Conservation (phyloP, 805 yeast genomes). For the Candida adriatica region DNA sequence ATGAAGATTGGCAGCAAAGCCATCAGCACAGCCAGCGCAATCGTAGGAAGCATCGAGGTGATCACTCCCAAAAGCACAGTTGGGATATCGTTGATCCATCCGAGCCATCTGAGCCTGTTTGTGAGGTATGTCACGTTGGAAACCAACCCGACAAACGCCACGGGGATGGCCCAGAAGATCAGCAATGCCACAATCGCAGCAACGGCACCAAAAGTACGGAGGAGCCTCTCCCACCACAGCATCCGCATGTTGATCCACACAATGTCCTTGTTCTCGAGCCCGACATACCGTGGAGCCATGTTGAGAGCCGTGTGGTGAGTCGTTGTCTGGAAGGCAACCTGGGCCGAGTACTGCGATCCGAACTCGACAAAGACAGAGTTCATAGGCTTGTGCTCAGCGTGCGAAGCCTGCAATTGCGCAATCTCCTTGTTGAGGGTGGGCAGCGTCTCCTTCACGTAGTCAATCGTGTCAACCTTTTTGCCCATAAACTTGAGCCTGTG, state of each 20-base stretch:
- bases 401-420: conserved; percentile 43
- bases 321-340: conserved; percentile 58
- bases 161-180: conserved; percentile 70
- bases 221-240: conserved; percentile 73
- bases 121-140: conserved; percentile 62
- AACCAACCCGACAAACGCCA: conserved; percentile 69
- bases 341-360: conserved; percentile 69
- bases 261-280: conserved; percentile 57
- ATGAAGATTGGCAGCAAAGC: conserved; percentile 58
- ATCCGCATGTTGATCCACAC: conserved; percentile 69
- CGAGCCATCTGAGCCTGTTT: conserved; percentile 45
- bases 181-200: conserved; percentile 50
- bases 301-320: conserved; percentile 62
- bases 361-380: conserved; percentile 78
- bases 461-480: conserved; percentile 56
- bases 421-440: conserved; percentile 54
- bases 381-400: conserved; percentile 48
- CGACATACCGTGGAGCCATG: conserved; percentile 53
- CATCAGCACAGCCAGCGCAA: conserved; percentile 61
- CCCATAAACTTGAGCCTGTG: conserved; percentile 43
- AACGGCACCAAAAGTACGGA: conserved; percentile 44
- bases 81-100: conserved; percentile 53
- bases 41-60: conserved; percentile 64
- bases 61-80: conserved; percentile 48
- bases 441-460: conserved; percentile 48